These are phyloP conservation scores for Wallemia hederae DNA, from an alignment of 1,284 basidiomycete species.

Conservation along the genomic window DNA sequence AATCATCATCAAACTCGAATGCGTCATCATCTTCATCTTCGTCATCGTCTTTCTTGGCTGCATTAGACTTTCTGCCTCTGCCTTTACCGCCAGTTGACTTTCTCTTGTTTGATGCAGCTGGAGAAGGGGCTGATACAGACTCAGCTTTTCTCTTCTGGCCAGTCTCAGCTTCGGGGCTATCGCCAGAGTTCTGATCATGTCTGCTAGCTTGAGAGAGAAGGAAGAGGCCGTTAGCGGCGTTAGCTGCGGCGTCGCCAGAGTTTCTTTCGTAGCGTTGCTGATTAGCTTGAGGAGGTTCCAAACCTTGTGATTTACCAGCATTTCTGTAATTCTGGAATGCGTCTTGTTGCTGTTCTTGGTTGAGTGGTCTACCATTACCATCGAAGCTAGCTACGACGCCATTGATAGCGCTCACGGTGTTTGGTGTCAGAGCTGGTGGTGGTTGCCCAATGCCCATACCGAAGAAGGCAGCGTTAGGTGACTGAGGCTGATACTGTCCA, in stretches of 20 bases:
- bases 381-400: constrained; percentile 24
- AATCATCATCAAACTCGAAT: constrained; percentile 12
- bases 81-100: constrained; percentile 15
- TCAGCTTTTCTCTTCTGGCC: constrained; percentile 18
- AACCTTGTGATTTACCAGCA: constrained; percentile 8
- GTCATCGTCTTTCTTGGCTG: constrained; percentile 6
- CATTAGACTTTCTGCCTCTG: constrained; percentile 20
- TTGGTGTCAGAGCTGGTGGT: constrained; percentile 38
- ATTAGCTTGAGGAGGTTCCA: constrained; percentile 3
- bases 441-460: constrained; percentile 50
- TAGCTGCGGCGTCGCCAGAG: constrained; percentile 21
- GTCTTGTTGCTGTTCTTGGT: constrained; percentile 12
- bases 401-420: constrained; percentile 53
- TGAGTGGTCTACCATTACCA: neutral
- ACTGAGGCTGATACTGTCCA: constrained; percentile 40
- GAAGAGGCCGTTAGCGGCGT: constrained; percentile 69
- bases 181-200: constrained; percentile 34
- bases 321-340: constrained; percentile 12
- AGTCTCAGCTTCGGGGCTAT: constrained; percentile 4
- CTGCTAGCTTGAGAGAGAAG: constrained; percentile 79
- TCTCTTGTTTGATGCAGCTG: constrained; percentile 11
- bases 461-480: constrained; percentile 73
- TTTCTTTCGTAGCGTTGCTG: constrained; percentile 2
- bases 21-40: constrained; percentile 9
- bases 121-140: constrained; percentile 2